Evolutionary conservation across 441 rosid genomes (phyloP), one percentile per base, ranked within the genome.

Genomic region (Adansonia grandidieri): DNA sequence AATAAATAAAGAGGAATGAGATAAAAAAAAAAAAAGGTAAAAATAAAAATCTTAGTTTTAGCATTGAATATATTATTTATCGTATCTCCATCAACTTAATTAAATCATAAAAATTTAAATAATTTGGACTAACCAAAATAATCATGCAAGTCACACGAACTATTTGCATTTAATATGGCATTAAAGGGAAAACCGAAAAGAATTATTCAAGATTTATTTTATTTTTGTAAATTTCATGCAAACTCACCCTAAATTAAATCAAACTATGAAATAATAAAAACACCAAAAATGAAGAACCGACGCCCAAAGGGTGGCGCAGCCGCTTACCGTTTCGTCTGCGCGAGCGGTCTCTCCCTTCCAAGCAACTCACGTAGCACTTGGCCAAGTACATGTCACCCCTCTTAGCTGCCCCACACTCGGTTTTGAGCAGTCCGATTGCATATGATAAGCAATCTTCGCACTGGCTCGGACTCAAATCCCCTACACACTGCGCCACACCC

Each of bases 191-290:
- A 45, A 45, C 4, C 13, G 22, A 3, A 4, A 0, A 66, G 42
- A 66, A 66, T 7, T 15, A 66, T 8, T 42, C 13, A 66, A 40
- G 51, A 17, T n/a, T 15, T 65, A 4, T 45, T 14, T 47, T 47
- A 8, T 15, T 9, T 24, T 57, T 19, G 20, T 48, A 75, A 44
- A 14, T 11, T 67, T 76, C 61, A 71, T 54, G 44, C 24, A 71
- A 64, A 78, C 60, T 5, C 50, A 24, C 53, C 17, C 68, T 63
- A 75, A 80, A 53, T 75, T 9, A 72, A 77, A 73, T 5, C 66
- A 79, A 70, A 71, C 65, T 24, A 24, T 24, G 28, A 24, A 24
- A 24, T 24, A 24, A 24, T 24, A 24, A 24, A 24, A 24, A 24
- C 28, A 24, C 28, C 28, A 24, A 54, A n/a, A 13, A 13, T 53